A percentile compares a stretch with the other conserved stretches of the same genome.
Evolutionary conservation across 345 rosid species (phyloP).

Genomic region (Pelargonium nanum): DNA sequence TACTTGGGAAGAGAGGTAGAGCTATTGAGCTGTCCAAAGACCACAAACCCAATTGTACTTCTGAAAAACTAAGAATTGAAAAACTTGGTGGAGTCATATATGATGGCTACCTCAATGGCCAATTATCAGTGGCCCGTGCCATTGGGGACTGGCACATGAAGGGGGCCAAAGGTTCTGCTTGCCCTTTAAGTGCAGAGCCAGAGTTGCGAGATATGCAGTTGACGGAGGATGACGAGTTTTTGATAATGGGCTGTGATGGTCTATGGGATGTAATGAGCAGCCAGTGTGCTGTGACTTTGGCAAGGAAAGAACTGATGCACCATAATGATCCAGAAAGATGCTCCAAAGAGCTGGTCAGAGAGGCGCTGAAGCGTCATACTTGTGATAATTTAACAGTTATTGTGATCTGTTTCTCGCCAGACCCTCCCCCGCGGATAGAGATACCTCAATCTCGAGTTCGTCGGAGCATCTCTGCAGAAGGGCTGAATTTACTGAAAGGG

Average conservation of each 20-base stretch:
- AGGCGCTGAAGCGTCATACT: slow-evolving; percentile 66
- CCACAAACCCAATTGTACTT: slow-evolving; percentile 74
- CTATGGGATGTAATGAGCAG: slow-evolving; percentile 99
- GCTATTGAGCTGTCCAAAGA: slow-evolving; percentile 88
- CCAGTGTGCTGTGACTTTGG: slow-evolving; percentile 79
- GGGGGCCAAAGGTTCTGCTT: slow-evolving; percentile 76
- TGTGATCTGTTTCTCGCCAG: slow-evolving; percentile 66
- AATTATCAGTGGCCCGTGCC: slow-evolving; percentile 92
- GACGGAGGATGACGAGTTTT: slow-evolving; percentile 86
- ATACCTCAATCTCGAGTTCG: slow-evolving; percentile 51
- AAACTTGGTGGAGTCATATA: slow-evolving; percentile 82
- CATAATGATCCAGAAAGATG: slow-evolving; percentile 97
- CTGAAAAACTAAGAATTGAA: slow-evolving; percentile 77
- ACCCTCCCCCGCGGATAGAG: slow-evolving; percentile 83
- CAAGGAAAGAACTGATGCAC: slow-evolving; percentile 73
- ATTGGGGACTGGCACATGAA: slow-evolving; percentile 99
- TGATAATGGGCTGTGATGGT: slow-evolving; percentile 95
- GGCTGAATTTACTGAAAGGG: slow-evolving; percentile 72
- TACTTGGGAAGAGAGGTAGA: slow-evolving; percentile 79
- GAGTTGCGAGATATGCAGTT: slow-evolving; percentile 63
- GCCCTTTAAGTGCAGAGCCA: slow-evolving; percentile 83
- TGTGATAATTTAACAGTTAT: slow-evolving; percentile 84
- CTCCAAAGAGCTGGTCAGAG: slow-evolving; percentile 79
- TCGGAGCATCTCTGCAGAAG: slow-evolving; percentile 84
- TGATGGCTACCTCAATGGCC: slow-evolving; percentile 95